These are phyloP conservation scores for Phaffia tasmanica DNA, from an alignment of 768 basidiomycete genomes.

Conservation along the genomic window DNA sequence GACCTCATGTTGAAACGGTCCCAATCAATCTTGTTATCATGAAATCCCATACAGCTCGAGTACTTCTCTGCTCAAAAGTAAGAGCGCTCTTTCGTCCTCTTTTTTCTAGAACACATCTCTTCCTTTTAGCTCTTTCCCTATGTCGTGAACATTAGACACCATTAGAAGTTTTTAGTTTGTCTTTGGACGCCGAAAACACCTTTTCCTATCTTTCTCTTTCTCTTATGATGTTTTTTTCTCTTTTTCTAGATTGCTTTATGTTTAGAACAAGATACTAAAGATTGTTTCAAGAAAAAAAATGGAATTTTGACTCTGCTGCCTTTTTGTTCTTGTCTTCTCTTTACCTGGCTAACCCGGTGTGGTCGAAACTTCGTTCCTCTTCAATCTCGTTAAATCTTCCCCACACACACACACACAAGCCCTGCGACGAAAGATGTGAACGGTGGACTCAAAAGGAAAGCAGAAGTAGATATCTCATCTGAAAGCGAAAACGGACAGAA, in stretches of 20 bases:
- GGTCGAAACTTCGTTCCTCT: conserved; percentile 54
- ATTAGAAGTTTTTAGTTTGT: too few relatives aligned
- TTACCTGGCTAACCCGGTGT: conserved; percentile 75
- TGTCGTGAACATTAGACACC: conserved; percentile 49
- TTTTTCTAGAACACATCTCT: conserved; percentile 22
- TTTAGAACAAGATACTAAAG: conserved; percentile 27
- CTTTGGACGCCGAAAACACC: too few relatives aligned
- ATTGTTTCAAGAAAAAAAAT: conserved; percentile 51
- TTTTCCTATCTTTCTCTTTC: too few relatives aligned
- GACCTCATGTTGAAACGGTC: not conserved
- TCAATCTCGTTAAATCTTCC: too few relatives aligned
- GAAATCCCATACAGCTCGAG: conserved; percentile 50
- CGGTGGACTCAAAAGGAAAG: too few relatives aligned
- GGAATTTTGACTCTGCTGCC: conserved; percentile 40
- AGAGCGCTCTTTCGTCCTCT: conserved; percentile 19
- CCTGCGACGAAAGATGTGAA: too few relatives aligned
- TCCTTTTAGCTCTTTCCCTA: conserved; percentile 41
- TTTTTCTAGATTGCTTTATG: too few relatives aligned
- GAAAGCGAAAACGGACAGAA: too few relatives aligned
- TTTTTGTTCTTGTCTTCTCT: conserved; percentile 47
- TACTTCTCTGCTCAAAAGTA: conserved; percentile 48
- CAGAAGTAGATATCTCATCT: too few relatives aligned
- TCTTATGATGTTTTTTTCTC: too few relatives aligned
- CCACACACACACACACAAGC: too few relatives aligned
- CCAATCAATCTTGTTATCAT: not conserved